Evolutionary conservation across 1,284 basidiomycete genomes (phyloP), one percentile per base, ranked within the genome.

Genomic region (Volvariella volvacea): DNA sequence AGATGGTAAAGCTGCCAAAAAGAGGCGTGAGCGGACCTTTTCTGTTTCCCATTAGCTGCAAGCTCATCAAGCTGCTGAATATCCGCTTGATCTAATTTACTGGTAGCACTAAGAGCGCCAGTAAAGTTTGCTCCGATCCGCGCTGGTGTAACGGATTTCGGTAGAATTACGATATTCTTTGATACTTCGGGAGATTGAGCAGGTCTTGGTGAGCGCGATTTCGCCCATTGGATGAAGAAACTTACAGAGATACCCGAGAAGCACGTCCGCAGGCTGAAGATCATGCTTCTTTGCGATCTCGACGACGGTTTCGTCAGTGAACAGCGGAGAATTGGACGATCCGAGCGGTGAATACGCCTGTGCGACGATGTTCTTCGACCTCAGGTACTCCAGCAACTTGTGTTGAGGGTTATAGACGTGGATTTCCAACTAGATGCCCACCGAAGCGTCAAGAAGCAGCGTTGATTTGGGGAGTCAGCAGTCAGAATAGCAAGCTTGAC

Each of bases 311-410:
- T 81, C 74, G 57, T 94, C 89, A 14, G 63, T 62, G 44, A 89
- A 64, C n/a, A 93, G 65, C 1, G 87, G 85, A 2, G 76, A 74
- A 52, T 74, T 70, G 4, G 80, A 78, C 15, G 85, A 88, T 3
- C 90, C 90, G 22, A 92, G 74, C 2, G 92, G 92, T 7, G 85
- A 90, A 64, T 92, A 93, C 0, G 89, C 89, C 61, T 91, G 76
- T 0, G 87, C 68, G 21, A 81, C 64, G 54, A 94, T 92, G 28
- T 70, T 72, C 59, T 89, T 80, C 28, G 70, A 66, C 55, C 76
- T 73, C 58, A 88, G 74, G 65, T 80, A 92, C 14, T 68, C 62
- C 45, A 86, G 54, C 39, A 92, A 74, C 45, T 81, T 72, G 61
- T 82, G 81, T 56, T 92, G 80, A 0, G 86, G 85, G 63, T 86